Conservation (phyloP, 345 rosid species). For the Murraya koenigii region DNA sequence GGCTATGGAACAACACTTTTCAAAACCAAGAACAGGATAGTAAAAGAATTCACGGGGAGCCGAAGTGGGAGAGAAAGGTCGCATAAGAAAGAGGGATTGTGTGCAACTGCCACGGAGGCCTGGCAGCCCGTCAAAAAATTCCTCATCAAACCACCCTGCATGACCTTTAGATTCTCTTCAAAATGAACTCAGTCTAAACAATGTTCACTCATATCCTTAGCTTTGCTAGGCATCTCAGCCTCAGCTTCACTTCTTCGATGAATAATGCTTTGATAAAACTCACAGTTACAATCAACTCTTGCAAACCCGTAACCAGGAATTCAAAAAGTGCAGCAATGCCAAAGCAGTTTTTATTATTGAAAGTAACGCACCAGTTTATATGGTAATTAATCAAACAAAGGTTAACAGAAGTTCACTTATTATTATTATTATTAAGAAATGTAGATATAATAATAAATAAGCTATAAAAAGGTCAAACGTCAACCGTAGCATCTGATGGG, state of each 20-base stretch:
- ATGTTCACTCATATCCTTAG: not conserved
- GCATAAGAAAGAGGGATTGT: constrained; percentile 51
- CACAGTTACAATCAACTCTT: not conserved
- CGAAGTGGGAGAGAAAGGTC: constrained; percentile 75
- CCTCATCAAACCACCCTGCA: constrained; percentile 48
- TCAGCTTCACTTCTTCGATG: not conserved
- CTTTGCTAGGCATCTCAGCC: not conserved
- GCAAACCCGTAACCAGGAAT: not conserved
- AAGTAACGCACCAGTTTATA: not conserved
- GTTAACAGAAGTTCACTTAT: no score
- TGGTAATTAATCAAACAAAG: not conserved
- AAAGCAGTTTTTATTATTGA: not conserved
- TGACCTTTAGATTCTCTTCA: constrained; percentile 23
- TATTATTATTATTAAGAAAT: no score
- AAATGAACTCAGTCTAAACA: constrained; percentile 53
- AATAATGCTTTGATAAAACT: not conserved
- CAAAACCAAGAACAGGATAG: constrained; percentile 74
- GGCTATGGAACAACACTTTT: constrained; percentile 69
- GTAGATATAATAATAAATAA: not conserved
- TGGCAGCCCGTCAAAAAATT: constrained; percentile 57
- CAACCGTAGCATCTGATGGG: constrained; percentile 83
- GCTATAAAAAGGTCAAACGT: not conserved
- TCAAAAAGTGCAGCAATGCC: not conserved
- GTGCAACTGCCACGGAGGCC: constrained; percentile 70
- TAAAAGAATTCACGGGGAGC: constrained; percentile 70